Conservation (phyloP, 768 basidiomycete species). For the Zangia roseola region DNA sequence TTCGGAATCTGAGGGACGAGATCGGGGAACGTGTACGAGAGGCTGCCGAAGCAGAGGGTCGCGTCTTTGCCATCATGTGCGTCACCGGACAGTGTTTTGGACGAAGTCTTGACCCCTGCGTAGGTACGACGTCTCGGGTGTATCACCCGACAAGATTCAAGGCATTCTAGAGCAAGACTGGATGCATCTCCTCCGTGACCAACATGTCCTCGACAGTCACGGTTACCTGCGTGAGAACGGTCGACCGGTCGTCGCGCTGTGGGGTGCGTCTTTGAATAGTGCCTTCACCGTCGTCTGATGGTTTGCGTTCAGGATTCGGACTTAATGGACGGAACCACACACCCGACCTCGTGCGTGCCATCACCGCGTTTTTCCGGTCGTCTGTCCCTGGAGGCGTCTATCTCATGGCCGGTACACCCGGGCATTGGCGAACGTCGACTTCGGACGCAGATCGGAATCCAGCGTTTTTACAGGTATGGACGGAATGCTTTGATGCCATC, state of each 20-base stretch:
- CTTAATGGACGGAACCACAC: conserved; percentile 61
- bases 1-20: conserved; percentile 67
- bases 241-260: conserved; percentile 68
- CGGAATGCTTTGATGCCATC: conserved; percentile 76
- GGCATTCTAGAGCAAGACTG: conserved; percentile 70
- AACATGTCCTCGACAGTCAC: conserved; percentile 65
- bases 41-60: conserved; percentile 76
- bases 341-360: conserved; percentile 53
- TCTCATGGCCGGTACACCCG: conserved; percentile 66
- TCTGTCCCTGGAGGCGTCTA: conserved; percentile 72
- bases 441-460: conserved; percentile 71
- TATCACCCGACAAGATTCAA: conserved; percentile 69
- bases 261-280: conserved; percentile 44
- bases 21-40: conserved; percentile 68
- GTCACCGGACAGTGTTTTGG: conserved; percentile 20
- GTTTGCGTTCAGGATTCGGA: conserved; percentile 59
- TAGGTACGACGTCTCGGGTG: conserved; percentile 84
- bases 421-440: conserved; percentile 71
- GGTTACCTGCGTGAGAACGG: conserved; percentile 72
- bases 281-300: not conserved
- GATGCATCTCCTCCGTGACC: conserved; percentile 62
- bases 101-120: not conserved
- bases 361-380: conserved; percentile 57
- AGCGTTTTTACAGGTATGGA: conserved; percentile 65
- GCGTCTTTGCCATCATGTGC: conserved; percentile 84